Base-by-base conservation (phyloP, 306 rosid species). In the Dryas drummondii region DNA sequence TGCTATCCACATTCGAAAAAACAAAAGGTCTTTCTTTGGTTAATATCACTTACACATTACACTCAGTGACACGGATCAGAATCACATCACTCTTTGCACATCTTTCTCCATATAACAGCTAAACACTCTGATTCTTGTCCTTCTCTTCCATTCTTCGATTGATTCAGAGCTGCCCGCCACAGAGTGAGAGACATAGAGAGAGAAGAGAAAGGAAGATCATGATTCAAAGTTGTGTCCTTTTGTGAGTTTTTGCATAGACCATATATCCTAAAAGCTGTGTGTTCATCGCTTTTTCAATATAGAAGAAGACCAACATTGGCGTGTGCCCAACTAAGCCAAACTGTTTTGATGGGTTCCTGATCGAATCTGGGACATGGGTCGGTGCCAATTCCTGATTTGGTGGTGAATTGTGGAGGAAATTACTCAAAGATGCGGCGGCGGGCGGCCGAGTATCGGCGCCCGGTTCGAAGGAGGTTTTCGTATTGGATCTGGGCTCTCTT, bases 401-500 rank as follows among this genome's bases (percentile, higher is more conserved):
- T 9, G 70, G 66, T 78, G 79, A 81, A 78, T 80, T 87, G 87
- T 76, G 81, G 88, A 74, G 79, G 76, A 71, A 73, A 64, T 76
- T 63, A 22, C 83, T 63, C 84, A 74, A 88, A 82, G 83, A 96
- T 96, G 99, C 86, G 97, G 82, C 97, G 98, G 77, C 97, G 99
- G 93, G 91, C 89, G 52, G 96, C 92, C 90, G 99, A 92, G 17
- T 86, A 66, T 85, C 97, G 99, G 93, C 99, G 98, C 91, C 97
- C 93, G 87, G 93, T 83, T 64, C 84, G 98, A 74, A 87, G 96
- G 91, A 86, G 92, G 92, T 86, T 89, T 63, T 83, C 97, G 50
- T 73, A 83, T 87, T 92, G 97, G 99, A 92, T 96, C 97, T 92
- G 97, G 87, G 79, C 79, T 72, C 89, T 96, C 53, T 88, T 92